A percentile compares a stretch with the other conserved stretches of the same genome.
Conservation (phyloP, 202 grass and related monocot genomes). For the Eragrostis tef region DNA sequence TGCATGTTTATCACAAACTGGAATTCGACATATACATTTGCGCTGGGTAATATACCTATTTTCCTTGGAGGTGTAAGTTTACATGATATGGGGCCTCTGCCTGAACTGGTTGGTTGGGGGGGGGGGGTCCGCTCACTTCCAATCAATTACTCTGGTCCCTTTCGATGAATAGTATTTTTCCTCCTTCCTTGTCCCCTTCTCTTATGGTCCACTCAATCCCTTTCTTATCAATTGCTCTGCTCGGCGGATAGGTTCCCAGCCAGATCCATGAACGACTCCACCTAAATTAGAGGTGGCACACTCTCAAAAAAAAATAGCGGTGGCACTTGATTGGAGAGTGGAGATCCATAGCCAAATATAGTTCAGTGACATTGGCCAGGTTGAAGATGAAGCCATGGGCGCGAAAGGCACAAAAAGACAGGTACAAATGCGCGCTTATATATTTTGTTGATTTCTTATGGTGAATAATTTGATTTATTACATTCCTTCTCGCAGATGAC, state of each 20-base stretch:
- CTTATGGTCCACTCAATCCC: not conserved
- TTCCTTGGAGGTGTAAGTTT: too few species aligned
- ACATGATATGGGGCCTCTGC: too few species aligned
- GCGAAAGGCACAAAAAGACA: not conserved
- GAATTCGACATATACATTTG: too few species aligned
- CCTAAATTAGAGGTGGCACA: too few species aligned
- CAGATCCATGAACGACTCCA: not conserved
- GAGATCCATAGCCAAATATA: not conserved
- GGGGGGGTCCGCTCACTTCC: slow-evolving; percentile 11
- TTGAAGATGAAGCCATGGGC: not conserved
- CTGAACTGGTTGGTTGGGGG: too few species aligned
- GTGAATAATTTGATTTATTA: not conserved
- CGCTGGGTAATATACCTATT: too few species aligned
- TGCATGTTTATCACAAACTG: too few species aligned
- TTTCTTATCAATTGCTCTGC: not conserved
- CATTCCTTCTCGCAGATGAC: not conserved
- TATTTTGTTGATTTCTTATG: not conserved
- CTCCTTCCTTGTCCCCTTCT: slow-evolving; percentile 1
- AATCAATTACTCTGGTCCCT: slow-evolving; percentile 1
- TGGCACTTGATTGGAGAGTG: not conserved
- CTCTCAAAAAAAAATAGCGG: too few species aligned
- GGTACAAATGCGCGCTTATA: not conserved
- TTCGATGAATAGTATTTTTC: not conserved
- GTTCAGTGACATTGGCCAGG: not conserved
- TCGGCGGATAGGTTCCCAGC: not conserved